phyloP scores from a whole-genome alignment of 345 rosid genomes.

The Zanthoxylum bungeanum region DNA sequence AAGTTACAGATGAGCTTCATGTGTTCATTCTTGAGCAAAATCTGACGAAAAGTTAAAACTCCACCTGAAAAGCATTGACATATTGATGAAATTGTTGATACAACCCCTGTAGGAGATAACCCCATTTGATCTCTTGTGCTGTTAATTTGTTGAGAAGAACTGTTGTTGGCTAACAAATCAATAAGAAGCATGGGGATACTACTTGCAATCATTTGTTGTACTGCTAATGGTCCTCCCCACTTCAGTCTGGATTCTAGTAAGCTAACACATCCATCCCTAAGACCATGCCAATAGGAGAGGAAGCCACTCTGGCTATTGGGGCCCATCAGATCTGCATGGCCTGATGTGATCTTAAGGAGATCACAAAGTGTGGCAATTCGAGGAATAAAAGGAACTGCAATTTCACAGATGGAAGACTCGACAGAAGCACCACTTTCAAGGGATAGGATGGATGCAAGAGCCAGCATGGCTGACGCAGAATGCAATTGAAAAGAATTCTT shows the following conservation, averaged over 20 bases:
- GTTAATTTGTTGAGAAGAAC: constrained; percentile 40
- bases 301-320: constrained; percentile 23
- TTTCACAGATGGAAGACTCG: constrained; percentile 70
- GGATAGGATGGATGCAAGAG: constrained; percentile 85
- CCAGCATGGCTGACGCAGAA: constrained; percentile 88
- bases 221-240: constrained; percentile 83
- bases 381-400: constrained; percentile 87
- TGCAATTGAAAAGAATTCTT: constrained; percentile 58
- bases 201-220: constrained; percentile 82
- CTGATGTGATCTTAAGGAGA: constrained; percentile 53
- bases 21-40: constrained; percentile 59
- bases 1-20: constrained; percentile 55
- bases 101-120: constrained; percentile 80
- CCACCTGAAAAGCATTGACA: constrained; percentile 86
- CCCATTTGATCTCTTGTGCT: constrained; percentile 41
- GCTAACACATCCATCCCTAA: constrained; percentile 90
- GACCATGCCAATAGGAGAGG: constrained; percentile 85
- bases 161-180: constrained; percentile 51
- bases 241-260: constrained; percentile 77
- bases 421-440: constrained; percentile 81
- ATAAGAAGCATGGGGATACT: constrained; percentile 76
- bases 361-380: constrained; percentile 73
- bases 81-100: constrained; percentile 85
- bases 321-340: constrained; percentile 35
- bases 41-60: constrained; percentile 66